Evolutionary conservation across 371 early-diverging fungal genomes (phyloP), one percentile per base, ranked within the genome.

Genomic region (Apophysomyces ossiformis): DNA sequence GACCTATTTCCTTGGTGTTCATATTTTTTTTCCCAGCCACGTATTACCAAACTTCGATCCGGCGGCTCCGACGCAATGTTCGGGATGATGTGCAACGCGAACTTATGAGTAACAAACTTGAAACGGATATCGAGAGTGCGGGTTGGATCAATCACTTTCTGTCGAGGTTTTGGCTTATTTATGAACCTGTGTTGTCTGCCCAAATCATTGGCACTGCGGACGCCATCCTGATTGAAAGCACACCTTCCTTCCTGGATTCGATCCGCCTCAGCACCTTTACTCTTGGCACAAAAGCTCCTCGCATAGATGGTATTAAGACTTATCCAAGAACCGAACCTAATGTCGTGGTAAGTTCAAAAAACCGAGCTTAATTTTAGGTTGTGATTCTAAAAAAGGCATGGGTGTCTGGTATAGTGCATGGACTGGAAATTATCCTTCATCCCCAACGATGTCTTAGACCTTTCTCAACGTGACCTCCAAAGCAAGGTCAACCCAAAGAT

Each of bases 91-190:
- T 92, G 45, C 80, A 85, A 59, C 87, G 93, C 35, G 90, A 90
- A 62, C 64, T 89, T 60, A 72, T 81, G 45, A 72, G 71, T 35
- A 76, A 78, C 63, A 78, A 70, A 45, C 71, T 89, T n/a, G 90
- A 88, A 41, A 76, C 83, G 1, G 85, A 87, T 57, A 66, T 69
- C 16, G 99, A 99, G 77, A 88, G 94, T 45, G 96, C 93, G 3
- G 98, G 96, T 63, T 99, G 99, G 99, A 83, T 99, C 65, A 99
- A 99, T 79, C 91, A 92, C 79, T 95, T 99, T 57, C 59, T 81
- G 50, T 70, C 76, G 7, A 75, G 84, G 58, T 95, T 98, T 75
- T 99, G 99, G 99, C 76, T 93, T 43, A 95, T 95, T 67, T 93
- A 92, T 63, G 99, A 99, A 78, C 96, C 99, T 2, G 88, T 88